Evolutionary conservation across 352 stramenopile genomes (phyloP).

Genomic region (Phytophthora sojae): DNA sequence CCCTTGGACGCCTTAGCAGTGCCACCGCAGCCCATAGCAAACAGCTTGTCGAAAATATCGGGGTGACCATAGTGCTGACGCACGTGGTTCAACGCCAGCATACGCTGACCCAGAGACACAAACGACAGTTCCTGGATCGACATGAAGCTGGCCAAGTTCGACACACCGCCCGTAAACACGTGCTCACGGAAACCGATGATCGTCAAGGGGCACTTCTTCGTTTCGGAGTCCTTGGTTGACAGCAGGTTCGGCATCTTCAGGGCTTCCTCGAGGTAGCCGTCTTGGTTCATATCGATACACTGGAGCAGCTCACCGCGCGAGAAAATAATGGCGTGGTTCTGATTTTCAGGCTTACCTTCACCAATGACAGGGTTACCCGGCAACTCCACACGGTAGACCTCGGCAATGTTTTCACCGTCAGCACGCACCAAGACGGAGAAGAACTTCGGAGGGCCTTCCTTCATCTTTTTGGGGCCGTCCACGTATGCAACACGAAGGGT

Average conservation of each 20-base stretch:
- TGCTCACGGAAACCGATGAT: slow-evolving; percentile 91
- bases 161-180: slow-evolving; percentile 87
- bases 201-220: slow-evolving; percentile 73
- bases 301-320: slow-evolving; percentile 86
- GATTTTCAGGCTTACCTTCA: slow-evolving; percentile 91
- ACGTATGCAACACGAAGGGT: slow-evolving; percentile 83
- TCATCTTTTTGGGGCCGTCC: slow-evolving; percentile 88
- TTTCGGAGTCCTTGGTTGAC: slow-evolving; percentile 80
- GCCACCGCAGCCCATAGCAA: slow-evolving; percentile 82
- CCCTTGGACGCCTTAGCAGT: slow-evolving; percentile 88
- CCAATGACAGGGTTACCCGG: slow-evolving; percentile 87
- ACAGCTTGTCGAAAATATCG: slow-evolving; percentile 91
- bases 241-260: slow-evolving; percentile 90
- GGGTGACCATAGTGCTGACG: slow-evolving; percentile 90
- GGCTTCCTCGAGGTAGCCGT: slow-evolving; percentile 84
- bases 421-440: slow-evolving; percentile 84
- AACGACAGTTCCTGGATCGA: slow-evolving; percentile 89
- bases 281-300: slow-evolving; percentile 94
- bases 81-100: slow-evolving; percentile 80
- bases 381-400: slow-evolving; percentile 86
- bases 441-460: slow-evolving; percentile 86
- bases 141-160: slow-evolving; percentile 89
- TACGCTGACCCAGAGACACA: slow-evolving; percentile 84
- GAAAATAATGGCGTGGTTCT: slow-evolving; percentile 91
- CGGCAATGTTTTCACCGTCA: slow-evolving; percentile 77